Evolutionary conservation across 2,329 filamentous ascomycete genomes (phyloP).

Genomic region (Graphilbum ipis-grandicollis): DNA sequence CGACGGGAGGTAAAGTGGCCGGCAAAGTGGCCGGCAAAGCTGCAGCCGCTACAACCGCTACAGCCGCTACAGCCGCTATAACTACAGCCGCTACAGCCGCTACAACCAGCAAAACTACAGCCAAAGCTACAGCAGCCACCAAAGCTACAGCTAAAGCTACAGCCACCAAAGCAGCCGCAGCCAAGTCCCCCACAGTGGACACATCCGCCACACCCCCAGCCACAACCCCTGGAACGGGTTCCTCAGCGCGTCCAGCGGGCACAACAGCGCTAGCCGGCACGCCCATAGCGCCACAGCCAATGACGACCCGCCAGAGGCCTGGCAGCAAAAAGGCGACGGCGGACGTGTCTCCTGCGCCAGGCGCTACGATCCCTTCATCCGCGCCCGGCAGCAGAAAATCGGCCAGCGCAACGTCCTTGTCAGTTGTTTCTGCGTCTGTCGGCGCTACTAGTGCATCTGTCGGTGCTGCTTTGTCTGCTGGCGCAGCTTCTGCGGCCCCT

Average conservation of each 20-base stretch:
- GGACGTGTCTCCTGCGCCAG: constrained; percentile 12
- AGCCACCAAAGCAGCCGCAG: neutral
- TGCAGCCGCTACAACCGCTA: too few relatives aligned
- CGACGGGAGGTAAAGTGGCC: too few relatives aligned
- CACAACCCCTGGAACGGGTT: neutral
- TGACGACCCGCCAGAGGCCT: neutral
- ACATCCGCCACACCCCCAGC: neutral
- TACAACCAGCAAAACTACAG: constrained; percentile 9
- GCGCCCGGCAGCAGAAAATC: neutral
- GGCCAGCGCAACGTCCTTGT: constrained; percentile 1
- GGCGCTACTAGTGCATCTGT: too few relatives aligned
- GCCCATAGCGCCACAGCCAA: neutral
- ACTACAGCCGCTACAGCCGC: constrained; percentile 8
- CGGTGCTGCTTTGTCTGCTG: too few relatives aligned
- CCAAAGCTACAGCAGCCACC: neutral
- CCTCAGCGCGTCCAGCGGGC: neutral
- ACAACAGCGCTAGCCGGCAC: neutral
- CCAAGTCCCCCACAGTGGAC: neutral
- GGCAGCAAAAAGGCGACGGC: constrained; percentile 1
- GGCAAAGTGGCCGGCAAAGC: too few relatives aligned
- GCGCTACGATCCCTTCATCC: constrained; percentile 2
- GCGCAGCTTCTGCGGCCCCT: too few relatives aligned
- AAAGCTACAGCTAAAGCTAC: neutral
- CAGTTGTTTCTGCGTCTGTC: constrained; percentile 2
- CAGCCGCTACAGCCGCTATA: too few relatives aligned